These are phyloP conservation scores for Didymella lethalis DNA, from an alignment of 2,329 filamentous ascomycete species.

Conservation along the genomic window DNA sequence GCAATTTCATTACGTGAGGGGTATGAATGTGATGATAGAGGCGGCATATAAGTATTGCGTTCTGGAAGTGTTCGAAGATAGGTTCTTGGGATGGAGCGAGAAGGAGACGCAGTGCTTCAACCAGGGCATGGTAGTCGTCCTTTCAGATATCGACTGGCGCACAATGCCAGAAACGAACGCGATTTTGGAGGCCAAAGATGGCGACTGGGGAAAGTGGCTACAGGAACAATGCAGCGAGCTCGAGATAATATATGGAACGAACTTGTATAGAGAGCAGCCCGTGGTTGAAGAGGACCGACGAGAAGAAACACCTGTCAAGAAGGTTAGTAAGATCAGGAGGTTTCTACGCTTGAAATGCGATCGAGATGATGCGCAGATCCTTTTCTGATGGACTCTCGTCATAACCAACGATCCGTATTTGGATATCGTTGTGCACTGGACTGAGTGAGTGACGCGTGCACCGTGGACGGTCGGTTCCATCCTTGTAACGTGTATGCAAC, in stretches of 20 bases:
- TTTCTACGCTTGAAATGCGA: not conserved
- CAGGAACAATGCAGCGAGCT: not conserved
- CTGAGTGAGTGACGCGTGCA: too few relatives aligned
- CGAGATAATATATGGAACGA: not conserved
- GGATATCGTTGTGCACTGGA: too few relatives aligned
- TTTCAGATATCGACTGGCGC: not conserved
- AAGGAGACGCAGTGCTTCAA: constrained; percentile 29
- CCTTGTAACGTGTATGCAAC: not conserved
- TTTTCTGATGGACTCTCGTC: not conserved
- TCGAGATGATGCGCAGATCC: not conserved
- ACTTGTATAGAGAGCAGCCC: not conserved
- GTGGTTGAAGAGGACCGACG: not conserved
- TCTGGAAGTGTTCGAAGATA: constrained; percentile 10
- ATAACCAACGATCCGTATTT: too few relatives aligned
- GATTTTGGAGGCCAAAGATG: constrained; percentile 16
- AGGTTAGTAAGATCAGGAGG: not conserved
- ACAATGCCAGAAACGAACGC: constrained; percentile 11
- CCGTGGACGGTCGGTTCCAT: too few relatives aligned
- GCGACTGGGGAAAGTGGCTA: constrained; percentile 20
- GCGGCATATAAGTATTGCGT: constrained; percentile 12
- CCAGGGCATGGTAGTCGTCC: constrained; percentile 12
- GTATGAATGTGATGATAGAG: constrained; percentile 1
- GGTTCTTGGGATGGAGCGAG: constrained; percentile 16
- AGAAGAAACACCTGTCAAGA: not conserved
- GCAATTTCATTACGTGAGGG: not conserved